Base-by-base conservation (phyloP, 2,329 filamentous ascomycete genomes). In the Madurella fahalii region DNA sequence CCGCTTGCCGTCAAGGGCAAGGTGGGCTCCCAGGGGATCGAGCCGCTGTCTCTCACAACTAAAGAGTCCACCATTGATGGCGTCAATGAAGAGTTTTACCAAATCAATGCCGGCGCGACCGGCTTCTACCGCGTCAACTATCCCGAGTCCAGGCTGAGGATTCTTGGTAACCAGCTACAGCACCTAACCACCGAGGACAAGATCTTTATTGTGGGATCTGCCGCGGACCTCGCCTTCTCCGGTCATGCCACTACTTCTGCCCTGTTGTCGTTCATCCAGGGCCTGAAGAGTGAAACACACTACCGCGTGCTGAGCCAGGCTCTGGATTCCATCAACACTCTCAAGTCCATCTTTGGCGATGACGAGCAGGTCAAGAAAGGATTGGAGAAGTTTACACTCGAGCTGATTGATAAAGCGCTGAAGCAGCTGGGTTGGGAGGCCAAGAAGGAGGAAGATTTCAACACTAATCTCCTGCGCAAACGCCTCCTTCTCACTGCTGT, bases 71-170 rank as follows among this genome's bases (percentile, higher is more conserved):
- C 84, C 12, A 82, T 97, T 54, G 78, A 81, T 47, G 85, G 87
- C 57, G 76, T 95, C 54, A 83, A 90, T 61, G 81, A 86, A 44
- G 80, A 83, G 40, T 96, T 96, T 71, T 99, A 97, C 76, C 95
- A 96, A 75, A 78, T 99, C 65, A 99, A 99, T 76, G 85, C 86
- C 57, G 84, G 93, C 52, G 88, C 93, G 55, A 91, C 86, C 49
- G 93, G 91, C 25, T 96, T 84, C 67, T 97, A 95, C 74, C 84
- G 92, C 58, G 94, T 93, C 47, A 96, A 95, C 72, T 95, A 97
- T 68, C 90, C 94, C 5, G 85, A 90, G n/a, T 78, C 83, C 59
- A 85, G 93, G 46, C 80, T 99, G 40, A 82, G 82, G 40, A 90
- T 90, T 73, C 84, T 99, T 20, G 88, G 89, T 54, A 81, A 84